Conservation (phyloP, 2,329 filamentous ascomycete genomes). For the Periconia macrospinosa region DNA sequence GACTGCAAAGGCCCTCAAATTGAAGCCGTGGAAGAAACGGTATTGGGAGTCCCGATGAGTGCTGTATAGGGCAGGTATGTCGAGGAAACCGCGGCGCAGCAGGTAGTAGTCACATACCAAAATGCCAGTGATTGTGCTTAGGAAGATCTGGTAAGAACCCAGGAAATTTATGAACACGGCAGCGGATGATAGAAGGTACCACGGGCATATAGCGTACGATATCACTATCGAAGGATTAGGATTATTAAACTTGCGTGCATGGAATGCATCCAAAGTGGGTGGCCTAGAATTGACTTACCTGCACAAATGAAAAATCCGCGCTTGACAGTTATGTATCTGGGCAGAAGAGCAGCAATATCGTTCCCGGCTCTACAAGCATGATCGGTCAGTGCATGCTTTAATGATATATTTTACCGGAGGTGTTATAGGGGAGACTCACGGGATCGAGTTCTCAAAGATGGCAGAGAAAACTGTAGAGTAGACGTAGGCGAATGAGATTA, state of each 20-base stretch:
- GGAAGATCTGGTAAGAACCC: constrained; percentile 48
- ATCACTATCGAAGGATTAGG: constrained; percentile 13
- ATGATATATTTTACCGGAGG: neutral
- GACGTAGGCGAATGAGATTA: constrained; percentile 46
- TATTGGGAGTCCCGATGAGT: constrained; percentile 10
- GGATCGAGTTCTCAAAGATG: constrained; percentile 49
- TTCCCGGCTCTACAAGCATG: neutral
- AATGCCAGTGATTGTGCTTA: constrained; percentile 24
- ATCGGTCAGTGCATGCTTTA: neutral
- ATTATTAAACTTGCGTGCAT: no score
- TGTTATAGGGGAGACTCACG: neutral
- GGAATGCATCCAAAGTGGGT: no score
- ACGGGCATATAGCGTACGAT: constrained; percentile 42
- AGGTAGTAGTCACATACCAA: constrained; percentile 58
- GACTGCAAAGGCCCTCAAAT: constrained; percentile 24
- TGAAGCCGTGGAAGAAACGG: constrained; percentile 20
- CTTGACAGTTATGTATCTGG: constrained; percentile 45
- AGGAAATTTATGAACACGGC: constrained; percentile 46
- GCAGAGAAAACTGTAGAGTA: constrained; percentile 49
- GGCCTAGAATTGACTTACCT: neutral
- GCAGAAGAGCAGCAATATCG: constrained; percentile 10
- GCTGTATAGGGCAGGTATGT: constrained; percentile 70
- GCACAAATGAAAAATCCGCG: constrained; percentile 46
- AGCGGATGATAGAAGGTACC: constrained; percentile 41
- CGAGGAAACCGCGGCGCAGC: constrained; percentile 81